Conservation (phyloP, 257 asterid genomes). For the Henckelia pumila region DNA sequence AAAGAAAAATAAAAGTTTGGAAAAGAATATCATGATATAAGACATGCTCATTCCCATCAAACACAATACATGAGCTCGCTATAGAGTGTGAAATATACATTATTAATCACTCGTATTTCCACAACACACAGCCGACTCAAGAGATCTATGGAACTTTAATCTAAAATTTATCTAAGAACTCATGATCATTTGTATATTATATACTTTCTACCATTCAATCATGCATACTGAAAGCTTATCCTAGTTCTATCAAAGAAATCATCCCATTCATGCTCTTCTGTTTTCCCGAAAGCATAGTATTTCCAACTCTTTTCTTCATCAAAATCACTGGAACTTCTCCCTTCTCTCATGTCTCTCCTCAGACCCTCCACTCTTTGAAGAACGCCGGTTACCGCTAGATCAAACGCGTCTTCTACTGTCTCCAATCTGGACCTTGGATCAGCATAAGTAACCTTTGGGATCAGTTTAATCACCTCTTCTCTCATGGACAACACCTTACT, state of each 20-base stretch:
- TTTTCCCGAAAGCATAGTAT: slow-evolving; percentile 59
- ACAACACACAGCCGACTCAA: too few species aligned
- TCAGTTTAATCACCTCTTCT: slow-evolving; percentile 66
- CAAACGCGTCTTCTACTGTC: slow-evolving; percentile 72
- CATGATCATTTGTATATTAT: background rate
- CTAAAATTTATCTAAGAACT: background rate
- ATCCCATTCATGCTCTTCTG: slow-evolving; percentile 71
- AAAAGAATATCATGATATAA: too few species aligned
- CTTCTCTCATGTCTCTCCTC: slow-evolving; percentile 47
- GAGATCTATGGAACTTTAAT: background rate
- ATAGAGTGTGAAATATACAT: background rate
- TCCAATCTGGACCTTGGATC: slow-evolving; percentile 54
- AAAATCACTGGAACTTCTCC: slow-evolving; percentile 40
- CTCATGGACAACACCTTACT: slow-evolving; percentile 55
- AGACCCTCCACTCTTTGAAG: slow-evolving; percentile 39
- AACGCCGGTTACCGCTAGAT: slow-evolving; percentile 55
- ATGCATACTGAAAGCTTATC: slow-evolving; percentile 11
- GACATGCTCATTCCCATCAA: background rate
- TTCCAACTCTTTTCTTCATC: slow-evolving; percentile 76
- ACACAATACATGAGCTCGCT: background rate
- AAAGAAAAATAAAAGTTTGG: too few species aligned
- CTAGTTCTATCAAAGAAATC: slow-evolving; percentile 49
- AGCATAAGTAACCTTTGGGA: slow-evolving; percentile 66
- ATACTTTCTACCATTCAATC: background rate
- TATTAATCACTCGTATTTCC: background rate